A percentile compares a stretch with the other conserved stretches of the same genome.
These are phyloP conservation scores for Fusarium albidum DNA, from an alignment of 2,329 filamentous ascomycete species.

Conservation along the genomic window DNA sequence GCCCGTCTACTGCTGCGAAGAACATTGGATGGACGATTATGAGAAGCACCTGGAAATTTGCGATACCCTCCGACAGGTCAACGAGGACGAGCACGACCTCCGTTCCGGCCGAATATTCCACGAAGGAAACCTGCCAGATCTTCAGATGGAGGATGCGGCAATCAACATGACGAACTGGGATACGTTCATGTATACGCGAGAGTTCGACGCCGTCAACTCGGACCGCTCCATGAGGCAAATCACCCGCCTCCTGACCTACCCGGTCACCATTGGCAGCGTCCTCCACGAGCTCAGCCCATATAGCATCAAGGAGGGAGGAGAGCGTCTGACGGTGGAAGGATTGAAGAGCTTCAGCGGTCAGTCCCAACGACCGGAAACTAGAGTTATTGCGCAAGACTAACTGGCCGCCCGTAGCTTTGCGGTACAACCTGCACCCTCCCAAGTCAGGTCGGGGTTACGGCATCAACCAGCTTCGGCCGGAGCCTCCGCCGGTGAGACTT, in stretches of 20 bases:
- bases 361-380: slow-evolving; percentile 42
- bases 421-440: slow-evolving; percentile 93
- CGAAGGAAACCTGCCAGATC: slow-evolving; percentile 90
- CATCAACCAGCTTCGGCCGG: slow-evolving; percentile 81
- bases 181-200: slow-evolving; percentile 90
- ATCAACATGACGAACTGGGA: slow-evolving; percentile 99
- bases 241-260: slow-evolving; percentile 92
- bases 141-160: slow-evolving; percentile 89
- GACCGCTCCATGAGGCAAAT: slow-evolving; percentile 92
- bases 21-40: slow-evolving; percentile 96
- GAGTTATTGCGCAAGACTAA: slow-evolving; percentile 2
- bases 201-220: slow-evolving; percentile 90
- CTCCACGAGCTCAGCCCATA: slow-evolving; percentile 96
- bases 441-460: slow-evolving; percentile 76
- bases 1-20: slow-evolving; percentile 91
- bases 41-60: slow-evolving; percentile 92
- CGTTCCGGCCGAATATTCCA: slow-evolving; percentile 90
- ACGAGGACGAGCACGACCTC: slow-evolving; percentile 97
- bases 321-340: slow-evolving; percentile 84
- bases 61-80: slow-evolving; percentile 89
- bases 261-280: slow-evolving; percentile 88
- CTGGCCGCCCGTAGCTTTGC: slow-evolving; percentile 67
- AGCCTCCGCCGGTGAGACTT: slow-evolving; percentile 86
- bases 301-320: slow-evolving; percentile 75
- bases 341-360: slow-evolving; percentile 92